Conservation (phyloP, 345 rosid species). For the Eucalyptus camaldulensis region DNA sequence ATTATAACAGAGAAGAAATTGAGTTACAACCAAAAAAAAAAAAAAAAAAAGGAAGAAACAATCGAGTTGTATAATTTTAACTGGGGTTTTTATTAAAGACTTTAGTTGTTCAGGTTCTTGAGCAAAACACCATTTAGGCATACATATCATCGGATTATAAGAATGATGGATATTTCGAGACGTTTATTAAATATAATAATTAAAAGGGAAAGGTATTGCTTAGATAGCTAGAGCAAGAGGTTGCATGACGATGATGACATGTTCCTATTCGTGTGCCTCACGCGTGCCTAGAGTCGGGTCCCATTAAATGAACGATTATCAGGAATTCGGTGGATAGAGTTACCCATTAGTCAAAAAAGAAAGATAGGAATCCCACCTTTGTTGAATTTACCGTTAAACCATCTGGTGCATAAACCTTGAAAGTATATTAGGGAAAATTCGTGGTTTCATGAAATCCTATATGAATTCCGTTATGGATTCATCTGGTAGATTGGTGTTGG, state of each 20-base stretch:
- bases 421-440: not conserved
- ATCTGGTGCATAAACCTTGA: not conserved
- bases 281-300: not conserved
- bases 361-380: not conserved
- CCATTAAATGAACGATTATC: not conserved
- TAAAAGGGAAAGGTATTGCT: not conserved
- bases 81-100: not conserved
- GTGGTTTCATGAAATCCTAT: not conserved
- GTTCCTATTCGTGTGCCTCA: not conserved
- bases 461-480: not conserved
- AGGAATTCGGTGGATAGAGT: not conserved
- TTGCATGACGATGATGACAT: not conserved
- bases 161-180: not conserved
- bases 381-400: not conserved
- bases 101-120: not conserved
- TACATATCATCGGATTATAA: not conserved
- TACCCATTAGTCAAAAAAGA: not conserved
- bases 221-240: not conserved
- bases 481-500: not conserved
- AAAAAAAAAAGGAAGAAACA: fast-evolving
- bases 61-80: fast-evolving
- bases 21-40: not conserved
- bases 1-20: fast-evolving
- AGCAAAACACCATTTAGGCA: not conserved
- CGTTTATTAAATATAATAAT: not conserved